phyloP scores from a whole-genome alignment of 2,329 filamentous ascomycete genomes.

The Botrytis fragariae region DNA sequence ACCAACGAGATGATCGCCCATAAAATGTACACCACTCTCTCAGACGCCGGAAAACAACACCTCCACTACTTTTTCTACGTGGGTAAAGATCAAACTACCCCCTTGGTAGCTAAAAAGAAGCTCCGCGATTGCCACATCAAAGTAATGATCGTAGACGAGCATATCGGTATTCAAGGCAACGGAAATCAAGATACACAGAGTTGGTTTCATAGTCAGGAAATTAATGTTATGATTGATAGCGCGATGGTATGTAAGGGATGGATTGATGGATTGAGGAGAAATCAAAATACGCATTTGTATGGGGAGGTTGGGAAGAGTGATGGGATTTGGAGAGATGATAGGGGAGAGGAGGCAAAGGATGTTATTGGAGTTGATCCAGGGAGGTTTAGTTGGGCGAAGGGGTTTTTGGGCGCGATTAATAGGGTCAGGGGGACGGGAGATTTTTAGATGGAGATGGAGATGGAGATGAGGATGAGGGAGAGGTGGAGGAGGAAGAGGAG shows the following conservation, averaged over 20 bases:
- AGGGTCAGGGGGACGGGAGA: constrained; percentile 55
- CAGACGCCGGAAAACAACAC: constrained; percentile 45
- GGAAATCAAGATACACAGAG: constrained; percentile 80
- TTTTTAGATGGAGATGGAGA: constrained; percentile 39
- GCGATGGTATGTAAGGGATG: constrained; percentile 58
- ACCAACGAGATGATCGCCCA: constrained; percentile 71
- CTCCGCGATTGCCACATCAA: constrained; percentile 73
- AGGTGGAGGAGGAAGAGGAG: not conserved
- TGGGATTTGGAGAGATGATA: constrained; percentile 60
- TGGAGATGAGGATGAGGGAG: fast-evolving
- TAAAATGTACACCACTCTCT: constrained; percentile 55
- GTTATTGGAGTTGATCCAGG: constrained; percentile 54
- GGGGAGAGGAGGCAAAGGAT: constrained; percentile 47
- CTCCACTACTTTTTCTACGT: constrained; percentile 70
- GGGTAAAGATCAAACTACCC: constrained; percentile 67
- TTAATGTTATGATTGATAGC: constrained; percentile 73
- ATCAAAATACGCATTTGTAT: constrained; percentile 64
- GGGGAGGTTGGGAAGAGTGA: constrained; percentile 53
- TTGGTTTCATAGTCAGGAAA: constrained; percentile 76
- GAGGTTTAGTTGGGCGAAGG: constrained; percentile 57
- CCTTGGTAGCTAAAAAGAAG: constrained; percentile 65
- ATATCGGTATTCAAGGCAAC: constrained; percentile 68
- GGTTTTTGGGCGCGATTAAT: constrained; percentile 55
- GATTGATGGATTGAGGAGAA: constrained; percentile 59
- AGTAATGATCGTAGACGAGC: constrained; percentile 68